Conservation (phyloP, 1,139 yeast species). For the Pichia sp. region DNA sequence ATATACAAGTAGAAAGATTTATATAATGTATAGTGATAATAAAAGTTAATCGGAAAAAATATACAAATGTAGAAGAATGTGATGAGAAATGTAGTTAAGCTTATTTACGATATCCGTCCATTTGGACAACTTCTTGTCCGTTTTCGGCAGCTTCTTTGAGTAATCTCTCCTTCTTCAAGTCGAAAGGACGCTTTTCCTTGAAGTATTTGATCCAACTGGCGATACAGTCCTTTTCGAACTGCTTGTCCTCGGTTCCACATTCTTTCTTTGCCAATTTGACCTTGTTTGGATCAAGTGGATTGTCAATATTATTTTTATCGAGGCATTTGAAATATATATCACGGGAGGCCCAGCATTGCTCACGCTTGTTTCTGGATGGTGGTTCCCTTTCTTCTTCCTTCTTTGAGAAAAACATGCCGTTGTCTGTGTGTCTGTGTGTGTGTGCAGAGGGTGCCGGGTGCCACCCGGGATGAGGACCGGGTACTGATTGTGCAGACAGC, state of each 20-base stretch:
- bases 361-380: slow-evolving; percentile 53
- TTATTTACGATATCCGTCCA: slow-evolving; percentile 27
- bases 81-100: not conserved
- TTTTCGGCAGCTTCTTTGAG: slow-evolving; percentile 51
- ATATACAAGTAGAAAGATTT: not conserved
- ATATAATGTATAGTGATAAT: not conserved
- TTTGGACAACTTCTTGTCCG: slow-evolving; percentile 41
- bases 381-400: slow-evolving; percentile 35
- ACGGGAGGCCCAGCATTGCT: slow-evolving; percentile 67
- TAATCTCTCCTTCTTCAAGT: slow-evolving; percentile 50
- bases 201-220: slow-evolving; percentile 68
- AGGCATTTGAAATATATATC: slow-evolving; percentile 59
- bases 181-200: slow-evolving; percentile 63
- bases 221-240: slow-evolving; percentile 56
- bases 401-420: slow-evolving; percentile 13
- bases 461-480: too few species aligned
- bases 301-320: slow-evolving; percentile 50
- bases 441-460: too few species aligned
- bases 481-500: too few species aligned
- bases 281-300: slow-evolving; percentile 42
- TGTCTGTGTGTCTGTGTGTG: too few species aligned
- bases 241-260: slow-evolving; percentile 46
- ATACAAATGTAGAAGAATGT: too few species aligned
- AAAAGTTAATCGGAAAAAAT: not conserved
- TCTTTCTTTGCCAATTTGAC: slow-evolving; percentile 30